Evolutionary conservation across 805 yeast genomes (phyloP), one percentile per base, ranked within the genome.

Genomic region (Yarrowia keelungensis): DNA sequence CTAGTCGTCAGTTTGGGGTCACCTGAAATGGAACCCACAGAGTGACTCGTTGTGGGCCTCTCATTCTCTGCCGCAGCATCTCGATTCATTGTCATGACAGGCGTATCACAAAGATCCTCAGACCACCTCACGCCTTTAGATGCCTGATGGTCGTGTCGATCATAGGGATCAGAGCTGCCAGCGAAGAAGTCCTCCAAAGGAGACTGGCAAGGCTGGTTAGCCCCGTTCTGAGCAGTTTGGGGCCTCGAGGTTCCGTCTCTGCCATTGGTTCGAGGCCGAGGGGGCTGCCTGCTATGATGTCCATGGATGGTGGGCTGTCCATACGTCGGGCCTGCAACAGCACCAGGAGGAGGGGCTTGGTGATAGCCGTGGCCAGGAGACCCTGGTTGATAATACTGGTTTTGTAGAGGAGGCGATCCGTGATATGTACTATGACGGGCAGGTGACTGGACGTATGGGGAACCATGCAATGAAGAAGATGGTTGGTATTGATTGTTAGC

Each of bases 371-470:
- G 42, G 16, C 19, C 3, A 7, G 58, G 58, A 19, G 58, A 51
- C 14, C 8, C 19, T 38, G 53, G 14, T 42, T 51, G 58, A 43
- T 51, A 51, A 42, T 51, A 38, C 7, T 22, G 4, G 11, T 16
- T 3, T 32, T 36, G 58, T 2, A 19, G 58, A 12, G 43, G 26
- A 10, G 58, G 58, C 14, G 53, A 32, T 12, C 19, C 39, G 16
- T 49, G 53, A 39, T 49, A 49, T 12, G 53, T 14, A 7, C 53
- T 32, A 16, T 51, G 58, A 7, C 15, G 58, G 16, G 58, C 32
- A 22, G 58, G n/a, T 32, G 58, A 19, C 43, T 51, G 58, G 32
- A 36, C 32, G 32, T 51, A 51, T 15, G 53, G 32, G 8, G 53
- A 32, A 3, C 53, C 53, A 2, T 35, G 53, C 5, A n/a, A 12